Conservation (phyloP, 129 eudicot species). For the Saposhnikovia divaricata region DNA sequence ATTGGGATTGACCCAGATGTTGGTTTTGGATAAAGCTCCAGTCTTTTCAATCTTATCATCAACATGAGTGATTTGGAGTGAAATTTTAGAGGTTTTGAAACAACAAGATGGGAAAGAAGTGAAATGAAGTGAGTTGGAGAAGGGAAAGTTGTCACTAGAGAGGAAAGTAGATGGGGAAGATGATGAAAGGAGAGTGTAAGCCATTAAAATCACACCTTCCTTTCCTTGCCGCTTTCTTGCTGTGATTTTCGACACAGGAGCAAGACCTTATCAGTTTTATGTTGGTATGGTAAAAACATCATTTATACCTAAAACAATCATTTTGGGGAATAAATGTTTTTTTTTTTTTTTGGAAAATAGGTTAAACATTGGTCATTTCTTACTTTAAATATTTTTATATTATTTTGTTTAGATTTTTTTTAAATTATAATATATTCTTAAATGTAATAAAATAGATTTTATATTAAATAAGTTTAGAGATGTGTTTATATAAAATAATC, state of each 20-base stretch:
- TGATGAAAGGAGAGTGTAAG: slow-evolving; percentile 18
- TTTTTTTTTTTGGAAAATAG: too few relatives aligned
- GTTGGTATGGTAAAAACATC: too few relatives aligned
- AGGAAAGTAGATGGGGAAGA: slow-evolving; percentile 14
- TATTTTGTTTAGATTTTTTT: too few relatives aligned
- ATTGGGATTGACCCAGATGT: slow-evolving; percentile 86
- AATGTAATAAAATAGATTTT: too few relatives aligned
- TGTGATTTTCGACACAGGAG: too few relatives aligned
- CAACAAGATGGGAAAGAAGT: neutral
- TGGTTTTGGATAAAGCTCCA: slow-evolving; percentile 7
- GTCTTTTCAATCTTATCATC: slow-evolving; percentile 36
- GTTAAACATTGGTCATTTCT: too few relatives aligned
- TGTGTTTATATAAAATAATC: too few relatives aligned
- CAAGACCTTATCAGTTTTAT: neutral
- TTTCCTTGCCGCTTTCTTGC: neutral
- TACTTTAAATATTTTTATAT: too few relatives aligned
- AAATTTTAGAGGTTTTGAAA: slow-evolving; percentile 17
- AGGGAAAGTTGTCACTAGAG: slow-evolving; percentile 9
- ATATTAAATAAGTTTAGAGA: too few relatives aligned
- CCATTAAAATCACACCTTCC: slow-evolving; percentile 14
- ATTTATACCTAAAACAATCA: too few relatives aligned
- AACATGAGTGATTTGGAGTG: slow-evolving; percentile 32
- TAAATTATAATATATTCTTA: too few relatives aligned
- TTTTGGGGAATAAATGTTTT: too few relatives aligned
- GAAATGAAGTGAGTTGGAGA: slow-evolving; percentile 10